Base-by-base conservation (phyloP, 257 asterid genomes). In the Paraleonurus japonicus region DNA sequence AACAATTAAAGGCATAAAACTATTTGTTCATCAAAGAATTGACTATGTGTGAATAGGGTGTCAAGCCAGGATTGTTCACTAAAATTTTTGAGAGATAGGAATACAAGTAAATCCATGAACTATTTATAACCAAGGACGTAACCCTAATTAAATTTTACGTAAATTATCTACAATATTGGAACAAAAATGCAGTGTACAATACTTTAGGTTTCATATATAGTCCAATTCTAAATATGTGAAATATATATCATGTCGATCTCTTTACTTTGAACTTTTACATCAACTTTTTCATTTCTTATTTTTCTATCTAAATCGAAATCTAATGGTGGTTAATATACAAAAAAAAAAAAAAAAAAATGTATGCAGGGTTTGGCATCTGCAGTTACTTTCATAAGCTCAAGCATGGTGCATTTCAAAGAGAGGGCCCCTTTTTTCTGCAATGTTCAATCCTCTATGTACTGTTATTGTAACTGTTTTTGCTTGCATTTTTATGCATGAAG, bases 371-470 rank as follows among this genome's bases (percentile, higher is more conserved):
- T 73, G 27, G 65, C 72, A 41, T 79, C 86, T 27, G 89, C 88
- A 20, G 68, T 83, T 54, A 73, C 88, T 2, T 85, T 82, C 81
- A 82, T 90, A 71, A n/a, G 84, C 74, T 28, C 91, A 88, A 83
- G 83, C 92, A 7, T 86, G 95, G 94, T 81, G 87, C 80, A 71
- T 89, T 48, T 76, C 86, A 33, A 60, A 51, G 27, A 83, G 88
- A 77, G 96, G 90, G 3, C 89, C 93, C 23, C 82, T 83, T 11
- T 90, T 88, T 32, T 79, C 94, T 7, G 94, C 92, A 32, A 81
- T 86, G 92, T 89, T 89, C 82, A 84, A 79, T 75, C 96, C 96
- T 67, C 71, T 91, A 1, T 33, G 66, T 58, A 89, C 89, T 7
- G 79, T 84, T 41, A 71, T 87, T 32, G 92, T 85, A 1, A 86